A percentile compares a stretch with the other conserved stretches of the same genome.
Evolutionary conservation across 2,329 filamentous ascomycete species (phyloP).

Genomic region (Arachnomyces sp.): DNA sequence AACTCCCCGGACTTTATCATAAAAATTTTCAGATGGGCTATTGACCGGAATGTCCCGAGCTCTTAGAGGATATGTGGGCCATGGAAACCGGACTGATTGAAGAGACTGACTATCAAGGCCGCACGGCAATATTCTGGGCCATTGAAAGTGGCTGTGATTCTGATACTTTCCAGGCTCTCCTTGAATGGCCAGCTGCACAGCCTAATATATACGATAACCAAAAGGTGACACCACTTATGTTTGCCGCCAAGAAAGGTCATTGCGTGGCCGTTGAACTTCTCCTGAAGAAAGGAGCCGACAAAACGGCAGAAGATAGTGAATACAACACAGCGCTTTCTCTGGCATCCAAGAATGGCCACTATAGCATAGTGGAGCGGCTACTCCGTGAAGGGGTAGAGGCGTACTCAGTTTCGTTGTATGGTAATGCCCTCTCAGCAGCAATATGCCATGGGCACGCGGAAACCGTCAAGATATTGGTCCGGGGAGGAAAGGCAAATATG

Average conservation of each 20-base stretch:
- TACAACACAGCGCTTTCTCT: neutral
- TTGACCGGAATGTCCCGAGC: too few species aligned
- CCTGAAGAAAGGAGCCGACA: neutral
- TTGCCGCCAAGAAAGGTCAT: neutral
- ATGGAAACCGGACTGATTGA: too few species aligned
- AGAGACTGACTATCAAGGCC: neutral
- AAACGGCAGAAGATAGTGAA: neutral
- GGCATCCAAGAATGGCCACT: neutral
- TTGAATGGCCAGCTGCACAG: neutral
- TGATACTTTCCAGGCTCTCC: neutral
- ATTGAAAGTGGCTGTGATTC: neutral
- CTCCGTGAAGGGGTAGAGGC: neutral
- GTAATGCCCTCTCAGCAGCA: too few species aligned
- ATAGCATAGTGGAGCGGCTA: neutral
- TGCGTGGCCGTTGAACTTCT: neutral
- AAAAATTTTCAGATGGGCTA: too few species aligned
- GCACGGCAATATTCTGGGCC: slow-evolving; percentile 1
- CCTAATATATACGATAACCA: slow-evolving; percentile 1
- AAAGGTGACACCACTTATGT: neutral
- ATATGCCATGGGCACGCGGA: too few species aligned
- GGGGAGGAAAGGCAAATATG: too few species aligned
- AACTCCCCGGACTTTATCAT: too few species aligned
- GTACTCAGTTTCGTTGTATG: too few species aligned
- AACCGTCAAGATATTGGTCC: too few species aligned
- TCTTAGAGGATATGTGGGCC: too few species aligned